Percentiles rank a stretch among this genome's conserved stretches.
These are phyloP conservation scores for Bisporella sp. DNA, from an alignment of 2,329 filamentous ascomycete species.

Conservation along the genomic window DNA sequence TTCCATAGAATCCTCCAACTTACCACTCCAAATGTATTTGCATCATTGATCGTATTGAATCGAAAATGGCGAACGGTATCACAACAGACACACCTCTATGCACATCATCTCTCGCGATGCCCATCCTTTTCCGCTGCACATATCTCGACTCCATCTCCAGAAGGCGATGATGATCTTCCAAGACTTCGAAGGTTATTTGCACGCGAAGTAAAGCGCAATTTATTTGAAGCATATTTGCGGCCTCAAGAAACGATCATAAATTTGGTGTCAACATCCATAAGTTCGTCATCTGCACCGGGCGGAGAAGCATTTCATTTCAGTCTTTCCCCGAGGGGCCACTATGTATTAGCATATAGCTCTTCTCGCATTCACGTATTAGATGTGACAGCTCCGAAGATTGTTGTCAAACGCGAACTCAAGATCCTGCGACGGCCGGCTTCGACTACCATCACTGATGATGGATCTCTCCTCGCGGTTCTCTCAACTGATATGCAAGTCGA, in stretches of 20 bases:
- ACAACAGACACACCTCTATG: constrained; percentile 56
- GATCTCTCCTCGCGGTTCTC: constrained; percentile 67
- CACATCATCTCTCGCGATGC: constrained; percentile 53
- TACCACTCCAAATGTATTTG: constrained; percentile 56
- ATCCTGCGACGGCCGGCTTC: constrained; percentile 68
- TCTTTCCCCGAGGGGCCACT: constrained; percentile 67
- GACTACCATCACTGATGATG: constrained; percentile 74
- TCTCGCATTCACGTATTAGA: constrained; percentile 78
- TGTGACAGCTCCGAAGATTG: constrained; percentile 49
- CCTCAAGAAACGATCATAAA: constrained; percentile 67
- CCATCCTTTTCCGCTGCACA: constrained; percentile 50
- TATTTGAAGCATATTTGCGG: constrained; percentile 69
- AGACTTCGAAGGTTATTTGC: constrained; percentile 59
- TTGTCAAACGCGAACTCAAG: constrained; percentile 71
- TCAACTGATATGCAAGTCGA: constrained; percentile 80
- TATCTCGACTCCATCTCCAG: constrained; percentile 17
- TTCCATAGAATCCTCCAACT: constrained; percentile 49
- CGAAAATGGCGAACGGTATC: constrained; percentile 58
- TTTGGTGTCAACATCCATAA: constrained; percentile 76
- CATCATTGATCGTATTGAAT: constrained; percentile 59
- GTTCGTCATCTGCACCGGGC: constrained; percentile 71
- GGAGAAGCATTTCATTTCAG: constrained; percentile 83
- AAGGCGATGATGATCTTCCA: constrained; percentile 45
- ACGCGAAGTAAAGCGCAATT: constrained; percentile 65
- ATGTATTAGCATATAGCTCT: constrained; percentile 76